Evolutionary conservation across 2,329 filamentous ascomycete species (phyloP), one percentile per base, ranked within the genome.

Genomic region (Magnaporthales sp.): DNA sequence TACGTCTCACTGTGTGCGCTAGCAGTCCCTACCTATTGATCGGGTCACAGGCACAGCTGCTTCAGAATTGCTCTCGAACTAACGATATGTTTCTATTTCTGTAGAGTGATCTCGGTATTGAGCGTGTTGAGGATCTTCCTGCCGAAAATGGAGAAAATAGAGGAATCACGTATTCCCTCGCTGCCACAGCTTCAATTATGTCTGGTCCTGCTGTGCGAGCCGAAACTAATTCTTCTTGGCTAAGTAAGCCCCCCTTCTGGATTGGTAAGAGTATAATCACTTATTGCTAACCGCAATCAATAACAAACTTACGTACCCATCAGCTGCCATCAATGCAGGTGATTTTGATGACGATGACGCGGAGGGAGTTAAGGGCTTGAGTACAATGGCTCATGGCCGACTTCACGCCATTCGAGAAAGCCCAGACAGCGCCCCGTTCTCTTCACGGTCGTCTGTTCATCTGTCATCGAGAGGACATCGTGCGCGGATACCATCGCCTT

Each of bases 351-450:
- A 67, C 46, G 63, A 67, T 11, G 67, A 67, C 24, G 67, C 67
- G 4, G 64, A 67, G 51, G 58, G 8, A 7, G 67, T 67, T 19
- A 63, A 66, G n/a, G 67, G 60, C 10, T 51, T 67, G n/a, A 61
- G 63, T 24, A 46, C n/a, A 66, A 68, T 77, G 8, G 76, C 68
- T 5, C 70, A 68, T 9, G 71, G 72, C 19, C 70, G 80, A 63
- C 70, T 68, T 1, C 75, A 71, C 64, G 72, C 73, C 2, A 75
- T 73, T 6, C 78, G 78, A 0, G 78, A 76, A 70, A 58, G n/a
- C 15, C 24, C n/a, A 4, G 4, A 58, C 1, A 58, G 54, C 54
- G n/a, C 19, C 10, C 38, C 15, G 38, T 6, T 6, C 6, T 10
- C 38, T 46, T 8, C 8, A 15, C 32, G 11, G 4, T 38, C 2